phyloP scores from a whole-genome alignment of 2,329 filamentous ascomycete genomes.

The Ceratocystis cubensis region DNA sequence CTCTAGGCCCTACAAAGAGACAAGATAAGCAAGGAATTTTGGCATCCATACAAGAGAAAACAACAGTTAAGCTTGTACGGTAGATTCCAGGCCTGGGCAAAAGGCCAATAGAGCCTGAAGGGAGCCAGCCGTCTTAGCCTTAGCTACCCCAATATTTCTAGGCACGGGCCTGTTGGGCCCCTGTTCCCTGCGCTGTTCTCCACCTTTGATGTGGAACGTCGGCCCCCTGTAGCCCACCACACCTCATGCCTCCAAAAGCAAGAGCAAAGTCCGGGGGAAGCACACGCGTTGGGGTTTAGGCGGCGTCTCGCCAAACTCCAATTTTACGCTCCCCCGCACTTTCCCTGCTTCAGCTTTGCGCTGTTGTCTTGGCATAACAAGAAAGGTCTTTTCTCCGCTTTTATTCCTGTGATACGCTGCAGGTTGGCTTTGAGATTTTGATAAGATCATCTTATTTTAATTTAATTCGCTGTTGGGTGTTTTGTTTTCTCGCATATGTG shows the following conservation, averaged over 20 bases:
- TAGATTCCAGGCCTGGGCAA: too few relatives aligned
- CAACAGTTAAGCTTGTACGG: too few relatives aligned
- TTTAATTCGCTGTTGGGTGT: background rate
- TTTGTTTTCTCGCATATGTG: background rate
- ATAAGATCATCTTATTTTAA: background rate
- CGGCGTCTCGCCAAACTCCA: background rate
- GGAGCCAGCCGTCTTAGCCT: too few relatives aligned
- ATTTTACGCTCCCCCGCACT: background rate
- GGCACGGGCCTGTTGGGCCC: background rate
- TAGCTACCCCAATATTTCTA: background rate
- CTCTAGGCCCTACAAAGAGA: background rate
- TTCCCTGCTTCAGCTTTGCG: background rate
- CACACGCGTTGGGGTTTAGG: background rate
- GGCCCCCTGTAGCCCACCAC: background rate
- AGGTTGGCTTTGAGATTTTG: too few relatives aligned
- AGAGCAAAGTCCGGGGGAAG: too few relatives aligned
- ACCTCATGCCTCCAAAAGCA: background rate
- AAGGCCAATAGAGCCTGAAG: too few relatives aligned
- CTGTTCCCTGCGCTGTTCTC: constrained; percentile 1
- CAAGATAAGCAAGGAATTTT: background rate
- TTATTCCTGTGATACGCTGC: background rate
- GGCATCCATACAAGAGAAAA: background rate
- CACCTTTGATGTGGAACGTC: background rate
- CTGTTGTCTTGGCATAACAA: background rate
- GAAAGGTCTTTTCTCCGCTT: background rate